A percentile compares a stretch with the other conserved stretches of the same genome.
Conservation (phyloP, 225 moss, liverwort and hornwort species). For the Pleurozium schreberi region DNA sequence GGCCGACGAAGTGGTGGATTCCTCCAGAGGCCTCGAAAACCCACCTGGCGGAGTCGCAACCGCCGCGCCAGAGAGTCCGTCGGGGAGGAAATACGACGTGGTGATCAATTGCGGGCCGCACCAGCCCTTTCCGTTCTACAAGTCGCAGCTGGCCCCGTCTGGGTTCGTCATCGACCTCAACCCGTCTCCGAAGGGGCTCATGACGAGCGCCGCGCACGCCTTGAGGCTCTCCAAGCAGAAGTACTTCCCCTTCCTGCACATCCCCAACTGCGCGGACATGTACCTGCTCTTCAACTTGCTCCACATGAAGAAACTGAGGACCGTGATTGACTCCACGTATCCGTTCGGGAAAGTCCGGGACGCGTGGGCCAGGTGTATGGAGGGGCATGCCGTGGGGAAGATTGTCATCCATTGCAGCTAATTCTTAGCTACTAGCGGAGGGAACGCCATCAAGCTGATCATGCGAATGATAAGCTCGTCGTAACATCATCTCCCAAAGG, state of each 20-base stretch:
- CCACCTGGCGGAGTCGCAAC: not conserved
- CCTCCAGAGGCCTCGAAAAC: not conserved
- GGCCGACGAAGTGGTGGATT: constrained; percentile 58
- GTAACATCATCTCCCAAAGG: too few relatives aligned
- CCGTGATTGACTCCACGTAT: constrained; percentile 41
- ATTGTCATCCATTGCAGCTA: constrained; percentile 30
- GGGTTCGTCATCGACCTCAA: constrained; percentile 46
- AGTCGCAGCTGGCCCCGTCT: constrained; percentile 25
- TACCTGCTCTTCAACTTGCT: constrained; percentile 32
- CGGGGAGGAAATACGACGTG: constrained; percentile 50
- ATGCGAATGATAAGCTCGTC: not conserved
- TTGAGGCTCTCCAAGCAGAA: constrained; percentile 31
- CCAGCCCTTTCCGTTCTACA: constrained; percentile 18
- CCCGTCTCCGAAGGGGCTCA: not conserved
- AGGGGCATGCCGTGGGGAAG: constrained; percentile 59
- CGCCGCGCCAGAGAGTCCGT: constrained; percentile 14
- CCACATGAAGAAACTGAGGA: constrained; percentile 32
- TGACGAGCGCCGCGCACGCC: constrained; percentile 8
- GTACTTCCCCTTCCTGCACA: constrained; percentile 10
- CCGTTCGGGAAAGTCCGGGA: constrained; percentile 20
- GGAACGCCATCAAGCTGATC: too few relatives aligned
- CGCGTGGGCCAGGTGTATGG: constrained; percentile 47
- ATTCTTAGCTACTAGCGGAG: too few relatives aligned
- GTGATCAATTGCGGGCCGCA: constrained; percentile 34
- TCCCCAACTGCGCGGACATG: constrained; percentile 31